Percentiles rank a stretch among this genome's conserved stretches.
These are phyloP conservation scores for Trichoderma atrobrunneum DNA, from an alignment of 2,329 filamentous ascomycete species.

Conservation along the genomic window DNA sequence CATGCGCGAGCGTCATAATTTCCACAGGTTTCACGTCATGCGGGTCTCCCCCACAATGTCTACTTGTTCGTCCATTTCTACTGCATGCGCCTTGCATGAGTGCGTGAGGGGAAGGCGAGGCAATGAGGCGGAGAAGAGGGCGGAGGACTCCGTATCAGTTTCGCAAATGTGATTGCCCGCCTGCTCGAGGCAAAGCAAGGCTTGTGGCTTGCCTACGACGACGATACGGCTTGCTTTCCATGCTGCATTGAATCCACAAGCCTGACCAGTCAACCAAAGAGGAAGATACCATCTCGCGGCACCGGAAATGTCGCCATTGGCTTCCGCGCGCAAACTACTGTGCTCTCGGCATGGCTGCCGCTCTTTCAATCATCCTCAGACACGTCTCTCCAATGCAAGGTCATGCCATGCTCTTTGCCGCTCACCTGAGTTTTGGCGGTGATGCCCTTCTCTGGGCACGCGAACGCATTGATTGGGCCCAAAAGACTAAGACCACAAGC, in stretches of 20 bases:
- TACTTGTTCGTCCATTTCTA: neutral
- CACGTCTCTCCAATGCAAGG: neutral
- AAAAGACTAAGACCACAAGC: neutral
- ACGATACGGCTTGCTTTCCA: neutral
- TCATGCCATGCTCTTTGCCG: neutral
- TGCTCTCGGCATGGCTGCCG: neutral
- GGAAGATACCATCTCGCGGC: neutral
- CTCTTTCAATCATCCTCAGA: slow-evolving; percentile 3
- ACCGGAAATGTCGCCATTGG: neutral
- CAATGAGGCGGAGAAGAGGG: slow-evolving; percentile 1
- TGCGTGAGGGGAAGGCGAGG: slow-evolving; percentile 6
- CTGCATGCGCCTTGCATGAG: slow-evolving; percentile 11
- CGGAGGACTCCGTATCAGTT: neutral
- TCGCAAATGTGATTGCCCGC: neutral
- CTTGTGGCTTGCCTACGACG: neutral
- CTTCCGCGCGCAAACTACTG: neutral
- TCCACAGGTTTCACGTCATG: slow-evolving; percentile 1
- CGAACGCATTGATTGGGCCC: neutral
- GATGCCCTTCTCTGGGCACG: slow-evolving; percentile 1
- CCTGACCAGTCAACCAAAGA: neutral
- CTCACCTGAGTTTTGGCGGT: neutral
- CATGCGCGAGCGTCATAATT: neutral
- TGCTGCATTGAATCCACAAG: neutral
- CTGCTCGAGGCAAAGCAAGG: neutral
- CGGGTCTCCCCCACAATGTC: slow-evolving; percentile 18